phyloP scores from a whole-genome alignment of 441 rosid genomes.

The Gossypium gossypioides region DNA sequence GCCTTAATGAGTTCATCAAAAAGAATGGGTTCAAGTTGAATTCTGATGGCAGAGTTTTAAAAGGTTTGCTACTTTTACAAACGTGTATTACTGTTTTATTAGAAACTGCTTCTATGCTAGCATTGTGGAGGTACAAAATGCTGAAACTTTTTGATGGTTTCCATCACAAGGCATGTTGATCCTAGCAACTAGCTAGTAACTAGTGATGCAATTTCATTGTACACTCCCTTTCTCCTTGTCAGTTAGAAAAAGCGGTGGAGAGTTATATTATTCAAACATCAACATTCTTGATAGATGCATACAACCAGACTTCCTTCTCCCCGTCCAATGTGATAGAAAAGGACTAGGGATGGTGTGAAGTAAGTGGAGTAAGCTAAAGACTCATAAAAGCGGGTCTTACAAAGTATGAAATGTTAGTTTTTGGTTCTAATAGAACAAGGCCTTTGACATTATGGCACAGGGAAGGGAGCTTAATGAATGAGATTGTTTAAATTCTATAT shows the following conservation, averaged over 20 bases:
- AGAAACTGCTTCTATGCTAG: neutral
- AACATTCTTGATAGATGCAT: neutral
- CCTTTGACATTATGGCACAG: neutral
- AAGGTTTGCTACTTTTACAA: constrained; percentile 46
- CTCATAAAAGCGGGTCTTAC: neutral
- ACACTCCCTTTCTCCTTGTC: neutral
- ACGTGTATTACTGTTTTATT: neutral
- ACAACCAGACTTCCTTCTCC: neutral
- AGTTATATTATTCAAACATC: neutral
- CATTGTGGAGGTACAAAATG: neutral
- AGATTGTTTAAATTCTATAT: neutral
- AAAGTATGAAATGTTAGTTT: neutral
- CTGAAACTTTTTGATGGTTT: neutral
- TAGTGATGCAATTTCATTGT: neutral
- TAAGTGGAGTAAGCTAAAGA: constrained; percentile 1
- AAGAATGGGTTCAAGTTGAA: constrained; percentile 61
- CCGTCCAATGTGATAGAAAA: neutral
- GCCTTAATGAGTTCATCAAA: constrained; percentile 54
- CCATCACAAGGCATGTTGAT: neutral
- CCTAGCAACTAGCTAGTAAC: neutral
- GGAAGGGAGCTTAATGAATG: neutral
- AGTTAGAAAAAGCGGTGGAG: neutral
- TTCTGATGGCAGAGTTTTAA: constrained; percentile 76
- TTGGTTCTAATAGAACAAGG: neutral
- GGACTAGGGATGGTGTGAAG: neutral